Evolutionary conservation across 352 stramenopile species (phyloP).

Genomic region (Phytophthora vignae): DNA sequence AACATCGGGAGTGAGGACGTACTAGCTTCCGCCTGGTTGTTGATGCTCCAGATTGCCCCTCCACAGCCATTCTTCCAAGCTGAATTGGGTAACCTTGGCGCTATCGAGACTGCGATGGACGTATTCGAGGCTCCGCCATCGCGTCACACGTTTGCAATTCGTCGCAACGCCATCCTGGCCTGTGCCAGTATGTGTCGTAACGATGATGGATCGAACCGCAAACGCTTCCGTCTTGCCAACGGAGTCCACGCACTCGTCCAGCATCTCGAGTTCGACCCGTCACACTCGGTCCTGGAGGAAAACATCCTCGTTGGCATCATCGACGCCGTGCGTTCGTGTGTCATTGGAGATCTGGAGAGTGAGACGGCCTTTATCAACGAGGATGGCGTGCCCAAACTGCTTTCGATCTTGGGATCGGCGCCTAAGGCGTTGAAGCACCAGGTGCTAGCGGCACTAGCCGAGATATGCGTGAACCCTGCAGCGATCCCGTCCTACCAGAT

Average conservation of each 20-base stretch:
- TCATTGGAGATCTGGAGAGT: slow-evolving; percentile 61
- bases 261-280: slow-evolving; percentile 57
- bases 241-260: slow-evolving; percentile 54
- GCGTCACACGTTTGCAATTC: slow-evolving; percentile 65
- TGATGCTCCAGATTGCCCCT: slow-evolving; percentile 60
- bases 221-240: slow-evolving; percentile 57
- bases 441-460: slow-evolving; percentile 62
- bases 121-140: slow-evolving; percentile 57
- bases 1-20: slow-evolving; percentile 48
- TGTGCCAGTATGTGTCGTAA: slow-evolving; percentile 67
- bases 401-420: slow-evolving; percentile 60
- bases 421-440: slow-evolving; percentile 72
- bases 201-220: slow-evolving; percentile 56
- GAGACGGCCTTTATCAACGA: slow-evolving; percentile 68
- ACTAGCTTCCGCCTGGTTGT: slow-evolving; percentile 54
- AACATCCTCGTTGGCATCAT: slow-evolving; percentile 72
- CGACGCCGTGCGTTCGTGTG: slow-evolving; percentile 69
- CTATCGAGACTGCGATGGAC: slow-evolving; percentile 59
- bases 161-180: slow-evolving; percentile 66
- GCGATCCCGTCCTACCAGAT: slow-evolving; percentile 70
- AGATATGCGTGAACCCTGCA: slow-evolving; percentile 78
- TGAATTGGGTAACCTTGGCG: slow-evolving; percentile 53
- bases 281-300: slow-evolving; percentile 69
- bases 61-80: slow-evolving; percentile 45
- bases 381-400: slow-evolving; percentile 66